Evolutionary conservation across 129 eudicot genomes (phyloP), one percentile per base, ranked within the genome.

Genomic region (Silybum marianum): DNA sequence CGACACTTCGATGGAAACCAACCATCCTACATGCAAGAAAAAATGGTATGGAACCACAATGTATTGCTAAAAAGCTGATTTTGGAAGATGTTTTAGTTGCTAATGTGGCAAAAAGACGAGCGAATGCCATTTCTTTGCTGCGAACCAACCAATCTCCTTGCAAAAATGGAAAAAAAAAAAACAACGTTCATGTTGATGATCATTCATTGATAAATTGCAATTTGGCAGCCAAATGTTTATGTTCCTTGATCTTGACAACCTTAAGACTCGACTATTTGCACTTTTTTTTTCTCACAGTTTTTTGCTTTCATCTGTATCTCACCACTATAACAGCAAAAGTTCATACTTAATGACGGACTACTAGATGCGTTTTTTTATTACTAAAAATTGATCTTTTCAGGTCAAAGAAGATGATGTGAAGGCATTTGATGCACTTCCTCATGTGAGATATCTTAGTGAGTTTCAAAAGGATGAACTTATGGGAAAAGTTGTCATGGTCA

Each of bases 401-500:
- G 90, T 72, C 69, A 69, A 77, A 69, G 65, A 30, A 72, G 86
- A 69, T 62, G 84, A 83, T 38, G 86, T 62, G 71, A 87, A 51
- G 40, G 77, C 80, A 66, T 71, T 46, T 32, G 74, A 87, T 63
- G 16, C 67, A 12, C 84, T 90, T 77, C 97, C 97, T 26, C 86
- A 84, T 12, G 90, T 94, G 79, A 88, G 88, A 88, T 75, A 88
- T 72, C 93, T 92, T 67, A 85, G 88, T 65, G 85, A 86, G 71
- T 85, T 90, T 72, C 92, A 88, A 7, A 78, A 72, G 72, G 88
- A 92, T 23, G 90, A 90, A 71, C 87, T 94, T 26, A 40, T 69
- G 6, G 72, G 89, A 30, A 94, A 94, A 77, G 83, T 89, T 72
- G 93, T 86, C 80, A 83, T 94, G 91, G 93, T 94, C 65, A 86